phyloP scores from a whole-genome alignment of 2,329 filamentous ascomycete genomes.

The Lecanicillium sp. region DNA sequence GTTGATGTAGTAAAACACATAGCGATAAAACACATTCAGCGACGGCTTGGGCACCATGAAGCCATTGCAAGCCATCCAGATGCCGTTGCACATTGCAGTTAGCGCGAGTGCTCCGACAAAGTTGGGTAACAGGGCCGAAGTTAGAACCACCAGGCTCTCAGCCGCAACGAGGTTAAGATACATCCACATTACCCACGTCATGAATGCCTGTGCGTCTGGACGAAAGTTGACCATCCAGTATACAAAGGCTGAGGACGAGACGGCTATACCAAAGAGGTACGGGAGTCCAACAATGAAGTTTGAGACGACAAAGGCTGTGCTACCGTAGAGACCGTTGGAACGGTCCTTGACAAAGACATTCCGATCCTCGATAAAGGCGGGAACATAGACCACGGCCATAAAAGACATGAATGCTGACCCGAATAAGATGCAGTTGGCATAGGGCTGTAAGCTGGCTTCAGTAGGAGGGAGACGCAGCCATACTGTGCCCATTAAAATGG shows the following conservation, averaged over 20 bases:
- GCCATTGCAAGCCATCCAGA: slow-evolving; percentile 82
- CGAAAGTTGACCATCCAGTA: slow-evolving; percentile 78
- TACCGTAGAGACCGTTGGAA: slow-evolving; percentile 71
- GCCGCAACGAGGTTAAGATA: slow-evolving; percentile 80
- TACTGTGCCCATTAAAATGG: slow-evolving; percentile 81
- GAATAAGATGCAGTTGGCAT: slow-evolving; percentile 76
- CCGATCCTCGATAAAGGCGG: slow-evolving; percentile 72
- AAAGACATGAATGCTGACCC: slow-evolving; percentile 69
- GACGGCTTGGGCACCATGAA: slow-evolving; percentile 67
- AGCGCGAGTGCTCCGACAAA: slow-evolving; percentile 75
- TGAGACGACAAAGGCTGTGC: slow-evolving; percentile 61
- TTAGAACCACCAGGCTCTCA: slow-evolving; percentile 71
- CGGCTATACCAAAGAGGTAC: slow-evolving; percentile 68
- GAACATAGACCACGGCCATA: slow-evolving; percentile 79
- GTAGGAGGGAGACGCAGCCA: slow-evolving; percentile 63
- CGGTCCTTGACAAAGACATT: slow-evolving; percentile 67
- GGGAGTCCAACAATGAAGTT: slow-evolving; percentile 79
- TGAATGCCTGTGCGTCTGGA: slow-evolving; percentile 56
- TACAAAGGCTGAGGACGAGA: slow-evolving; percentile 65
- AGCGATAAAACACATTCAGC: slow-evolving; percentile 77
- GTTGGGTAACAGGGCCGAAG: slow-evolving; percentile 63
- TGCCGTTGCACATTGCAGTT: slow-evolving; percentile 75
- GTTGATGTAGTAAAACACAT: slow-evolving; percentile 82
- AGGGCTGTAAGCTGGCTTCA: slow-evolving; percentile 69
- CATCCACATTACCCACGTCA: slow-evolving; percentile 73